Evolutionary conservation across 2,329 filamentous ascomycete species (phyloP).

Genomic region (Blumeriella jaapii): DNA sequence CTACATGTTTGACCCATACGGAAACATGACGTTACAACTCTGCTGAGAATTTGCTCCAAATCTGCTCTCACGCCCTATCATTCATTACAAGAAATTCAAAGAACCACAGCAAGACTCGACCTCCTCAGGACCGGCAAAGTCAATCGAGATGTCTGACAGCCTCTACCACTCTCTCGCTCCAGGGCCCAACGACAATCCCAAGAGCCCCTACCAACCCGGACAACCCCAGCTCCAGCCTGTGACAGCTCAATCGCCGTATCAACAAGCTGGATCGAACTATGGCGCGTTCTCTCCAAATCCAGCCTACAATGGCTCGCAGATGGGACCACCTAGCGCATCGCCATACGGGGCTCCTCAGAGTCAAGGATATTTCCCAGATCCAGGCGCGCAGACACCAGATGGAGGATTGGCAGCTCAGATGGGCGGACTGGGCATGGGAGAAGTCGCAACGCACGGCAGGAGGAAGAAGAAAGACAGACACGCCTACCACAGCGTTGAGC

Average conservation of each 20-base stretch:
- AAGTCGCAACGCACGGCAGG: slow-evolving; percentile 38
- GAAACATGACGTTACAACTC: no score
- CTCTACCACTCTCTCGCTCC: slow-evolving; percentile 47
- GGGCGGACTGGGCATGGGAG: slow-evolving; percentile 58
- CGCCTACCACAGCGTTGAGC: slow-evolving; percentile 78
- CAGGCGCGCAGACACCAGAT: slow-evolving; percentile 31
- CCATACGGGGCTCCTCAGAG: slow-evolving; percentile 23
- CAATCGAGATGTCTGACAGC: slow-evolving; percentile 39
- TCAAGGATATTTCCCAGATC: slow-evolving; percentile 21
- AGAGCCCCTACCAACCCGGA: slow-evolving; percentile 37
- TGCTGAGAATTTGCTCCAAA: no score
- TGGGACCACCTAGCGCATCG: slow-evolving; percentile 23
- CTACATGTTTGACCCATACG: no score
- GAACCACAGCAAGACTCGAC: not conserved
- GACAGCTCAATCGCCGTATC: slow-evolving; percentile 40
- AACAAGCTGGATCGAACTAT: slow-evolving; percentile 19
- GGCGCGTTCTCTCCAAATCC: slow-evolving; percentile 10
- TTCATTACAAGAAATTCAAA: no score
- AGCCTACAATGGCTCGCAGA: slow-evolving; percentile 10
- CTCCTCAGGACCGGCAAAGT: no score
- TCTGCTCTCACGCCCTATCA: no score
- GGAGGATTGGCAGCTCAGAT: slow-evolving; percentile 57
- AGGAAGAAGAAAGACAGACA: slow-evolving; percentile 92
- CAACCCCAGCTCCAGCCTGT: slow-evolving; percentile 47
- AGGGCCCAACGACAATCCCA: slow-evolving; percentile 42